Evolutionary conservation across 495 filamentous ascomycete species (phyloP).

Genomic region (Evernia prunastri): DNA sequence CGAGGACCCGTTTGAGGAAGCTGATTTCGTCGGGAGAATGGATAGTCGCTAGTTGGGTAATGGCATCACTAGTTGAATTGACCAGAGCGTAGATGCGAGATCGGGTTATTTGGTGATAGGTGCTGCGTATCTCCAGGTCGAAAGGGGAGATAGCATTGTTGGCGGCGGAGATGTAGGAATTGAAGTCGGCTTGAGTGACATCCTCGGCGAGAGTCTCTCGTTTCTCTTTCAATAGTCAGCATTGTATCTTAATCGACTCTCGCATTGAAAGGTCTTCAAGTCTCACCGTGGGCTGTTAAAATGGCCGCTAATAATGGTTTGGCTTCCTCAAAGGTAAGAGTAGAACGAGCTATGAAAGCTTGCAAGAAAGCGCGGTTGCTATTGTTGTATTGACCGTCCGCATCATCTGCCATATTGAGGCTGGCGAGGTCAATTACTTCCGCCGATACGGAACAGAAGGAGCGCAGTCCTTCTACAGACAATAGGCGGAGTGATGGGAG

Average conservation of each 20-base stretch:
- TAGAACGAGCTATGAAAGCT: slow-evolving; percentile 71
- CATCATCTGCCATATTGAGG: slow-evolving; percentile 22
- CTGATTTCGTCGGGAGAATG: slow-evolving; percentile 79
- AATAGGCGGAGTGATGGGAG: not conserved
- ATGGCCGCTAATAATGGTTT: slow-evolving; percentile 72
- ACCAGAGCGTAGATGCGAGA: slow-evolving; percentile 63
- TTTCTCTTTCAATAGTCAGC: slow-evolving; percentile 31
- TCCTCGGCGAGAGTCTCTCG: slow-evolving; percentile 44
- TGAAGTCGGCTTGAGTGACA: slow-evolving; percentile 62
- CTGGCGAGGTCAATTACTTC: not conserved
- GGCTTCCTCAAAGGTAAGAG: slow-evolving; percentile 67
- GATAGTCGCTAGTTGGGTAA: slow-evolving; percentile 82
- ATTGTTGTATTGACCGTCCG: slow-evolving; percentile 47
- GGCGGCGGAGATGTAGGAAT: slow-evolving; percentile 59
- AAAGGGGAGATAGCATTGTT: slow-evolving; percentile 67
- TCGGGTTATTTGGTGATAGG: slow-evolving; percentile 53
- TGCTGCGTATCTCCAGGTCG: slow-evolving; percentile 79
- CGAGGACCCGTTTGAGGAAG: slow-evolving; percentile 80
- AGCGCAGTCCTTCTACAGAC: too few species aligned
- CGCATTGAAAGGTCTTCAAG: not conserved
- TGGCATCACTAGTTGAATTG: slow-evolving; percentile 77
- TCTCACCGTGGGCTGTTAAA: slow-evolving; percentile 47
- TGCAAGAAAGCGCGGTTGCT: slow-evolving; percentile 89
- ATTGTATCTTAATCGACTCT: not conserved
- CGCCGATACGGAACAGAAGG: not conserved